Evolutionary conservation across 371 early-diverging fungal genomes (phyloP).

Genomic region (Nosema muscidifuracis): DNA sequence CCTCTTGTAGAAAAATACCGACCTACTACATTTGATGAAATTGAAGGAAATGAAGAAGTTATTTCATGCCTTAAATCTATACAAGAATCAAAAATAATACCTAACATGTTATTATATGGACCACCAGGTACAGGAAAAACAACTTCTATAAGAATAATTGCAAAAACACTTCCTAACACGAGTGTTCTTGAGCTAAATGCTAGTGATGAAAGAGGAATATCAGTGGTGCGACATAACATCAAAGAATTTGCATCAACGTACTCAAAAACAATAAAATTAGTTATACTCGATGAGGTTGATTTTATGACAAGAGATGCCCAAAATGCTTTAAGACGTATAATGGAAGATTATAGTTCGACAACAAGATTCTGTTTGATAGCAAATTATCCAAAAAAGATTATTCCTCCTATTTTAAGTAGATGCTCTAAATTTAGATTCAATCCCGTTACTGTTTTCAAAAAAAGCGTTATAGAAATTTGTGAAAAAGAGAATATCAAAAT

Average conservation of each 20-base stretch:
- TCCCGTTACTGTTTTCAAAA: conserved; percentile 71
- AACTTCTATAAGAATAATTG: conserved; percentile 80
- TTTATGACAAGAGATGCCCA: conserved; percentile 96
- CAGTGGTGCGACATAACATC: conserved; percentile 82
- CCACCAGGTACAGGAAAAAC: conserved; percentile 94
- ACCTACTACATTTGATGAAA: conserved; percentile 54
- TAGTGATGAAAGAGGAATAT: conserved; percentile 94
- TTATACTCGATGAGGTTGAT: conserved; percentile 98
- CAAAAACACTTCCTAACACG: conserved; percentile 70
- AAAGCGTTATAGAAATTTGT: conserved; percentile 65
- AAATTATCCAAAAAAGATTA: conserved; percentile 92
- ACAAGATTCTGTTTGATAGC: conserved; percentile 94
- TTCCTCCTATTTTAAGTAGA: conserved; percentile 90
- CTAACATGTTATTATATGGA: conserved; percentile 94
- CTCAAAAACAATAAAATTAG: conserved; percentile 80
- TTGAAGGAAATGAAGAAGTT: conserved; percentile 60
- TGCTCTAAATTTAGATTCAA: conserved; percentile 93
- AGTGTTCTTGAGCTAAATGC: conserved; percentile 94
- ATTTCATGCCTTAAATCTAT: conserved; percentile 46
- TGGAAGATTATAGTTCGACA: conserved; percentile 85
- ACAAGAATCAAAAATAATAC: conserved; percentile 65
- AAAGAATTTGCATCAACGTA: conserved; percentile 82
- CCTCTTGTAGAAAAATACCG: conserved; percentile 62
- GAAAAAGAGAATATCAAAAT: conserved; percentile 60
- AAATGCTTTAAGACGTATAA: conserved; percentile 87